Base-by-base conservation (phyloP, 176 grass and related monocot genomes). In the Alloteropsis semialata region DNA sequence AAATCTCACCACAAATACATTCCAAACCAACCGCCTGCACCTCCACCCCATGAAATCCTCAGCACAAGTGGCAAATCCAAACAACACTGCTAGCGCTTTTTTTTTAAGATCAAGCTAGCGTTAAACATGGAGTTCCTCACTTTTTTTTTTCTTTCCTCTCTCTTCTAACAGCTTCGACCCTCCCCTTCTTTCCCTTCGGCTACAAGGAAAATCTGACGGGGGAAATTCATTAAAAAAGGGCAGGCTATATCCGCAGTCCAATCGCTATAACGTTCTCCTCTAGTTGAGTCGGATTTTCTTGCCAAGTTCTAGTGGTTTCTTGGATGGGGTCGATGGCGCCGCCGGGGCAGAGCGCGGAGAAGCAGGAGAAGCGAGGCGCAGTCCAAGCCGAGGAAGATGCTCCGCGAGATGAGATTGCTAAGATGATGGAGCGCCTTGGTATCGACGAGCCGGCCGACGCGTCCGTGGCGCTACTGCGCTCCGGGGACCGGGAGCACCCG, bases 221-320 rank as follows among this genome's bases (percentile, higher is more conserved):
- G 32, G 41, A 76, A 76, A 16, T 69, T 22, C 49, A 45, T 66
- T 41, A 10, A n/a, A 81, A 17, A 24, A 69, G 71, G 74, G 80
- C 76, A 78, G 49, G 55, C 60, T 30, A 84, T 78, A 75, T 64
- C 61, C 24, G 10, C 55, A 62, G 68, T 41, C 64, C 15, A 15
- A 61, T 70, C 63, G 39, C 43, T 4, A 18, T 19, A 41, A 58
- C n/a, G 69, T 27, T 41, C 41, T 3, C 32, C 24, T 72, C n/a
- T n/a, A n/a, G n/a, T n/a, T n/a, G n/a, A n/a, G n/a, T n/a, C n/a
- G n/a, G n/a, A n/a, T n/a, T n/a, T n/a, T n/a, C n/a, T n/a, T n/a
- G n/a, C n/a, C n/a, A n/a, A n/a, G n/a, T n/a, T n/a, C n/a, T n/a
- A n/a, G n/a, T n/a, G 41, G 58, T 14, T 41, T 75, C 43, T 64